phyloP scores from a whole-genome alignment of 2,329 filamentous ascomycete species.

The Xylaria sp. region DNA sequence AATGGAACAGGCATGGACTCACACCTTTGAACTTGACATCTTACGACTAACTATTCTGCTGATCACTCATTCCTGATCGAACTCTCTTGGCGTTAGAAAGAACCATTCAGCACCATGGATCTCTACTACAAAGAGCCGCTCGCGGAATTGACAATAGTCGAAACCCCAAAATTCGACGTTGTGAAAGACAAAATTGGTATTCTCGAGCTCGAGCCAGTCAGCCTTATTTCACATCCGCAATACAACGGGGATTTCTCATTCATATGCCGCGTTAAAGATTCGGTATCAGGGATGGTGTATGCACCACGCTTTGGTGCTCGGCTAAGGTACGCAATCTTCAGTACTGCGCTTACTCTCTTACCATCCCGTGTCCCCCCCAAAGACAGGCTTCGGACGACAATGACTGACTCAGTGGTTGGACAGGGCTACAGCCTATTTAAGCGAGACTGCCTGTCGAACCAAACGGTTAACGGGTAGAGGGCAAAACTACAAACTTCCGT shows the following conservation, averaged over 20 bases:
- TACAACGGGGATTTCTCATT: neutral
- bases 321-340: neutral
- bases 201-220: neutral
- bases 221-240: neutral
- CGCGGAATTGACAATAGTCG: neutral
- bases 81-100: neutral
- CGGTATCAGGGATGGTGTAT: neutral
- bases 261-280: slow-evolving; percentile 5
- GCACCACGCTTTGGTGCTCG: neutral
- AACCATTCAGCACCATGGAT: neutral
- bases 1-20: neutral
- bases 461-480: neutral
- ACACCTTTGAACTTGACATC: slow-evolving; percentile 1
- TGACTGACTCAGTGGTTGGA: neutral
- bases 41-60: neutral
- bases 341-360: neutral
- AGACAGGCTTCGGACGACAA: neutral
- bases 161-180: neutral
- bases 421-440: slow-evolving; percentile 12
- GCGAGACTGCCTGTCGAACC: neutral
- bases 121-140: neutral
- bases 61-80: neutral
- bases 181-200: neutral
- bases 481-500: neutral
- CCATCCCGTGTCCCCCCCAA: neutral